Base-by-base conservation (phyloP, 169 alveolate species). In the Cryptosporidium sp. region DNA sequence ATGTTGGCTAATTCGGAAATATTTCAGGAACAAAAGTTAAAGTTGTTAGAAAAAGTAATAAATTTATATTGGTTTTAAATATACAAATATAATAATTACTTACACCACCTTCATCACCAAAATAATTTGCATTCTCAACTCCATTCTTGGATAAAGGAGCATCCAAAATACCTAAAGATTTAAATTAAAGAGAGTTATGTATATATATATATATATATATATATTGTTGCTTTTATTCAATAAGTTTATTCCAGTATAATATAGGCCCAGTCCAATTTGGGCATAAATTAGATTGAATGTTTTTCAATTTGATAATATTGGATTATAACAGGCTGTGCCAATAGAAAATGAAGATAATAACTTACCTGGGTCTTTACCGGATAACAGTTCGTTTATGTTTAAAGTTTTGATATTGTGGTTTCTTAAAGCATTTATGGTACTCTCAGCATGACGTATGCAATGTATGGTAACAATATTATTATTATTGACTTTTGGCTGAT, bases 91-190 rank as follows among this genome's bases (percentile, higher is more conserved):
- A 29, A 37, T n/a, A 16, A 3, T 33, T 18, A 80, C 89, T 80
- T 80, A 80, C 89, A 16, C 89, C 89, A 12, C 89, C 89, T 14
- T 35, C 41, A 29, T 80, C 51, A 1, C 73, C 75, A 43, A 80
- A 80, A 16, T 26, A 5, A 65, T 18, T 80, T 9, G 75, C 80
- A 9, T 80, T 43, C 26, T 80, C 65, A 14, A 41, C n/a, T 18
- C 89, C 89, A 43, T 43, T 37, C 26, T n/a, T 50, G 8, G 89
- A 80, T 31, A 80, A 48, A 16, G 71, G 67, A 7, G 89, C 61
- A 33, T 80, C 89, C 8, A 80, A 21, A 16, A 80, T 61, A 16
- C 75, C 89, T 80, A 62, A 43, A 50, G 14, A 48, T 48, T 48
- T 48, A 48, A 48, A 48, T 48, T 48, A 48, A 48, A 48, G 7